Base-by-base conservation (phyloP, 768 basidiomycete genomes). In the Tulasnella sp. region DNA sequence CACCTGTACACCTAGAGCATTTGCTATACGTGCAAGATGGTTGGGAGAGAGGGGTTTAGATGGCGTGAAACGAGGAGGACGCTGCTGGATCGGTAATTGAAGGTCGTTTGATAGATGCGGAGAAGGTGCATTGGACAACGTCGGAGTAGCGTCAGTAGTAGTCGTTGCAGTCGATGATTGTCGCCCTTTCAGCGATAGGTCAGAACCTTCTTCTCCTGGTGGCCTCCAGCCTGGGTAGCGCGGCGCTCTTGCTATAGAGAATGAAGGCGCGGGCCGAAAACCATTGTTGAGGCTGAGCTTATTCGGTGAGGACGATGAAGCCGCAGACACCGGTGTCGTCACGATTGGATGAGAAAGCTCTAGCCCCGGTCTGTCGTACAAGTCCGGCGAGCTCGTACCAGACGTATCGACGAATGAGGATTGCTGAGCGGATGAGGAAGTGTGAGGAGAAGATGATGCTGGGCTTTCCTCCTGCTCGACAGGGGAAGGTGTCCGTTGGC, bases 1-100 rank as follows among this genome's bases (percentile, higher is more conserved):
- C 0, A 82, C 83, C 2, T 85, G 76, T 38, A 92, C 81, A 48
- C 89, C 89, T 45, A 92, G 81, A 2, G 89, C 88, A 67, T 91
- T 91, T 15, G 87, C 89, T 22, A 92, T 75, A 64, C 84, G 87
- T 34, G 86, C 89, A 9, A 91, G 80, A 11, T 85, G 77, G 64
- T 85, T 78, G 3, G 89, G 87, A 2, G 87, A 70, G 7, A 91
- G 73, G 2, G 88, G 89, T 21, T 44, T 59, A 17, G 46, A 22
- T 21, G 31, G 15, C 17, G 53, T 9, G 53, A 46, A 24, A 17
- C 53, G 19, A 4, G 55, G 56, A 38, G 34, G 34, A 15, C 7
- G 34, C 34, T 38, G 34, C 15, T 38, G 34, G 34, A 15, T 38
- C 15, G 34, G 34, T 15, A 38, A 15, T 15, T 38, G 34, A 5